These are phyloP conservation scores for Mycotypha africana DNA, from an alignment of 371 early-diverging fungal species.

Conservation along the genomic window DNA sequence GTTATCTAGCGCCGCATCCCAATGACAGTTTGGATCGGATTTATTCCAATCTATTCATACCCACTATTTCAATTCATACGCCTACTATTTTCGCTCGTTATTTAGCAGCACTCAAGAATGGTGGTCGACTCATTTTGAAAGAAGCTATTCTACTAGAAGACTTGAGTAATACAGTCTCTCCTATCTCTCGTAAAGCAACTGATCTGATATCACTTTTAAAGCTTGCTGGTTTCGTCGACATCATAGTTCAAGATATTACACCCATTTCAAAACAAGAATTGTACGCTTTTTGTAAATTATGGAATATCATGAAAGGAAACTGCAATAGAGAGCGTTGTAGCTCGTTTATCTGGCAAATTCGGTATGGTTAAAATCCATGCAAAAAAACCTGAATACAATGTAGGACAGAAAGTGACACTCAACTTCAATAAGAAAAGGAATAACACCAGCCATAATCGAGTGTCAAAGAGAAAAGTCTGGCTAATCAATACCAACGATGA, in stretches of 20 bases:
- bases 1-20: conserved; percentile 26
- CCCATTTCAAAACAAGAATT: conserved; percentile 33
- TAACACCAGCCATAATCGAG: too few relatives aligned
- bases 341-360: conserved; percentile 30
- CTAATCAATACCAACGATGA: too few relatives aligned
- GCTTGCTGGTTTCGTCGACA: conserved; percentile 29
- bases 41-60: conserved; percentile 20
- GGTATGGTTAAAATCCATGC: conserved; percentile 38
- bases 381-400: conserved; percentile 75
- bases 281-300: conserved; percentile 18
- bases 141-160: conserved; percentile 21
- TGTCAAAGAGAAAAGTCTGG: conserved; percentile 7
- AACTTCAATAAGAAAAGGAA: too few relatives aligned
- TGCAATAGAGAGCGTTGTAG: conserved; percentile 6
- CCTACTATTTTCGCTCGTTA: conserved; percentile 22
- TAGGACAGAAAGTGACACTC: conserved; percentile 52
- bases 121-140: conserved; percentile 14
- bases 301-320: conserved; percentile 20
- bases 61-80: conserved; percentile 17
- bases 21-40: conserved; percentile 17
- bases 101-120: conserved; percentile 17
- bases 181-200: conserved; percentile 25
- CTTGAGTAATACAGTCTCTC: conserved; percentile 16
- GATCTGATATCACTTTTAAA: conserved; percentile 29
- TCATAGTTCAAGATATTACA: background rate